phyloP scores from a whole-genome alignment of 164 flowering plant species.

The Nelumbo lutea region DNA sequence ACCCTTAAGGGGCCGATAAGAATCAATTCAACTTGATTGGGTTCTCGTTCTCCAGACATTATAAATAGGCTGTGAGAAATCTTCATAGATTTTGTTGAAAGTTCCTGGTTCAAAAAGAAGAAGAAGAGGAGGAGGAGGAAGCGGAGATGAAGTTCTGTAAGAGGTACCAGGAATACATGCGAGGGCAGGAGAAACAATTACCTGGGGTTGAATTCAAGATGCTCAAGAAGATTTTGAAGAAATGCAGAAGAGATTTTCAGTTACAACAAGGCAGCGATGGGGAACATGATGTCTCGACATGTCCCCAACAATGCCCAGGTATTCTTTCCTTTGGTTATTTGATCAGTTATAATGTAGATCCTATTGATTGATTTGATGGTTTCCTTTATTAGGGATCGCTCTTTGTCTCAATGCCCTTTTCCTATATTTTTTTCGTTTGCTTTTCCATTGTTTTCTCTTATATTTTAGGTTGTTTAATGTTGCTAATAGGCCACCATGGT shows the following conservation, averaged over 20 bases:
- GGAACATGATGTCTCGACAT: conserved; percentile 17
- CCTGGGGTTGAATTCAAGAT: conserved; percentile 61
- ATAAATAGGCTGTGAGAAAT: background rate
- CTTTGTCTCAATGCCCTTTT: background rate
- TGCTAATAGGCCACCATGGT: too few relatives aligned
- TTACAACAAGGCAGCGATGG: conserved; percentile 19
- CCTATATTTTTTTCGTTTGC: background rate
- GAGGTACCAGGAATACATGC: conserved; percentile 84
- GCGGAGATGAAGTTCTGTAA: conserved; percentile 85
- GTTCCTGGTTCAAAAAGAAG: too few relatives aligned
- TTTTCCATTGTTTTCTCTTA: background rate
- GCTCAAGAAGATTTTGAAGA: conserved; percentile 53
- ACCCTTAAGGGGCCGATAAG: too few relatives aligned
- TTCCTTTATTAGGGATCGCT: background rate
- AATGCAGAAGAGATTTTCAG: conserved; percentile 43
- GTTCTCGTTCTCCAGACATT: too few relatives aligned
- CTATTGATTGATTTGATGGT: background rate
- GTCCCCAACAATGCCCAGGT: conserved; percentile 58
- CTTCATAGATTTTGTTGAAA: background rate
- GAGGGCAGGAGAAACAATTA: conserved; percentile 45
- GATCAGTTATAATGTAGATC: background rate
- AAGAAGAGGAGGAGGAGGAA: background rate
- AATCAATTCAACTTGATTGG: too few relatives aligned
- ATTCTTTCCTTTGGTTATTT: background rate
- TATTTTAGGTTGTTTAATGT: too few relatives aligned